These are phyloP conservation scores for Cryptococcus sp. DNA, from an alignment of 1,284 basidiomycete species.

Conservation along the genomic window DNA sequence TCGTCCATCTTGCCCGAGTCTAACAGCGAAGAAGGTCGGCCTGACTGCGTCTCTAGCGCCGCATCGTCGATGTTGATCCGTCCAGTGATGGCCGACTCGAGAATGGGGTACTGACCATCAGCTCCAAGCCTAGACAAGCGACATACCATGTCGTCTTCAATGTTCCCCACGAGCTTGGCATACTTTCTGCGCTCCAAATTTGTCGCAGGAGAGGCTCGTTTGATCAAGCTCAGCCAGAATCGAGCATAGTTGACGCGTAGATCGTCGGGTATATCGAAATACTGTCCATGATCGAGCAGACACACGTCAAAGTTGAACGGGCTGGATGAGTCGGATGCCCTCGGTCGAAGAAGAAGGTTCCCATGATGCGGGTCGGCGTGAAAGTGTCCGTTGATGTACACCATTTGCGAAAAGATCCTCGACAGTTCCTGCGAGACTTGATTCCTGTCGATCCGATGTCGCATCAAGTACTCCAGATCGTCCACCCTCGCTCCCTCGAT, in stretches of 20 bases:
- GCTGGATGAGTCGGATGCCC: conserved; percentile 58
- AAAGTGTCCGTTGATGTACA: conserved; percentile 77
- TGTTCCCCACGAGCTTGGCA: conserved; percentile 81
- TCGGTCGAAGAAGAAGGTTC: conserved; percentile 83
- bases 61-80: conserved; percentile 45
- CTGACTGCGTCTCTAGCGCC: conserved; percentile 5
- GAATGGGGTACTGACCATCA: conserved; percentile 47
- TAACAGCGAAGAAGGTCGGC: conserved; percentile 65
- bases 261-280: conserved; percentile 77
- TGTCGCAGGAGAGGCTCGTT: conserved; percentile 60
- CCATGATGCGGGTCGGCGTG: conserved; percentile 54
- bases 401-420: conserved; percentile 81
- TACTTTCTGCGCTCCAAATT: conserved; percentile 69
- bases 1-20: conserved; percentile 65
- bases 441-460: conserved; percentile 85
- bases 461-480: conserved; percentile 75
- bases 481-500: conserved; percentile 83
- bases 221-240: conserved; percentile 81
- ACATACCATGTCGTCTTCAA: conserved; percentile 73
- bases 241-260: conserved; percentile 58
- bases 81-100: conserved; percentile 80
- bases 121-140: conserved; percentile 2
- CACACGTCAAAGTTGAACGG: conserved; percentile 94
- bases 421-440: conserved; percentile 86
- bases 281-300: conserved; percentile 76